A percentile compares a stretch with the other conserved stretches of the same genome.
phyloP scores from a whole-genome alignment of 2,329 filamentous ascomycete species.

The Boeremia lycopersici region DNA sequence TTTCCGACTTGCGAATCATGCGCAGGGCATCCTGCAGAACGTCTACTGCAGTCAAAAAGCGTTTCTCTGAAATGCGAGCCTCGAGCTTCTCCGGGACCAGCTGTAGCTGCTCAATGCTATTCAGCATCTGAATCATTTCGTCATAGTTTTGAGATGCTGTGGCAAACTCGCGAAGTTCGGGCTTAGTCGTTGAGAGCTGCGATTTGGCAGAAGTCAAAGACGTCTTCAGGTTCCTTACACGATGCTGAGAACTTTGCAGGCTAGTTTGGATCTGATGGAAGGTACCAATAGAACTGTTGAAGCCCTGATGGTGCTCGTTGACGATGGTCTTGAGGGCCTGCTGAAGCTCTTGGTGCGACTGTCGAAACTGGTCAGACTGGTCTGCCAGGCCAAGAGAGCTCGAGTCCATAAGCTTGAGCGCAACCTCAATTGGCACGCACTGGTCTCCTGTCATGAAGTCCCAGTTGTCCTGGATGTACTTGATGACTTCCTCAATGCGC shows the following conservation, averaged over 20 bases:
- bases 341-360: slow-evolving; percentile 87
- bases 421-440: slow-evolving; percentile 90
- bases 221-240: slow-evolving; percentile 81
- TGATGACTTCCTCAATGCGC: slow-evolving; percentile 66
- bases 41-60: slow-evolving; percentile 90
- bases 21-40: slow-evolving; percentile 86
- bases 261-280: slow-evolving; percentile 98
- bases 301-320: slow-evolving; percentile 98
- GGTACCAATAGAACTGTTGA: slow-evolving; percentile 98
- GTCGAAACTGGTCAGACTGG: slow-evolving; percentile 82
- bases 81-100: slow-evolving; percentile 91
- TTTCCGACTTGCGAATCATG: slow-evolving; percentile 81
- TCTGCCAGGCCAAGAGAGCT: slow-evolving; percentile 92
- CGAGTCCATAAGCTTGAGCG: slow-evolving; percentile 90
- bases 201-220: slow-evolving; percentile 81
- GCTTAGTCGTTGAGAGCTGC: slow-evolving; percentile 82
- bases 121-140: slow-evolving; percentile 80
- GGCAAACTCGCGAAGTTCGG: slow-evolving; percentile 88
- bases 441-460: slow-evolving; percentile 86
- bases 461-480: slow-evolving; percentile 88
- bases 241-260: slow-evolving; percentile 85
- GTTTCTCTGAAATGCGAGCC: slow-evolving; percentile 93
- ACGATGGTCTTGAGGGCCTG: slow-evolving; percentile 92
- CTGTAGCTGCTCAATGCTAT: slow-evolving; percentile 85
- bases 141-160: slow-evolving; percentile 89